Evolutionary conservation across 2,329 filamentous ascomycete genomes (phyloP).

Genomic region (Eutypella sp.): DNA sequence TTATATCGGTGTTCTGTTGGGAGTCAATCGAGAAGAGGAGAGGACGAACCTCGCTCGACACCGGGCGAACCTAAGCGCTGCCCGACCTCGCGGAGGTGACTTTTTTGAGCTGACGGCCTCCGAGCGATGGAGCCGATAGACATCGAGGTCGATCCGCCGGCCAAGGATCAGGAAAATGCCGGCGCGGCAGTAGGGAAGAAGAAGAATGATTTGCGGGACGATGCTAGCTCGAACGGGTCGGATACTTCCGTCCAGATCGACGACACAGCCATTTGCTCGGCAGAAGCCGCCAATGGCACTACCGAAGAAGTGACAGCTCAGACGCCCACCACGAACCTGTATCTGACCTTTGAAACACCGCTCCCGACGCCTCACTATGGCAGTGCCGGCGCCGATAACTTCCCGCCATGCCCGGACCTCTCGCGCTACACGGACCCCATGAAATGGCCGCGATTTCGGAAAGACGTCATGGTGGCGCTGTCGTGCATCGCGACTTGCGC

Average conservation of each 20-base stretch:
- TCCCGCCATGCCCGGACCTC: slow-evolving; percentile 60
- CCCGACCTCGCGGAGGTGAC: too few relatives aligned
- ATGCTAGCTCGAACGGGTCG: neutral
- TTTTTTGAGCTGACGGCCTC: too few relatives aligned
- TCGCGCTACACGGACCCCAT: slow-evolving; percentile 65
- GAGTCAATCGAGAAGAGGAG: too few relatives aligned
- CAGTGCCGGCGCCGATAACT: slow-evolving; percentile 20
- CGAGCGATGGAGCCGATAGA: neutral
- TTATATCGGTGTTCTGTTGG: too few relatives aligned
- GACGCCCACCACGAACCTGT: slow-evolving; percentile 46
- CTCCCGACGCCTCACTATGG: slow-evolving; percentile 40
- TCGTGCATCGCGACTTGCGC: slow-evolving; percentile 72
- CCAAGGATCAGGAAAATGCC: neutral
- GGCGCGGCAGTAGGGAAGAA: neutral
- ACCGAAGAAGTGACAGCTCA: slow-evolving; percentile 1
- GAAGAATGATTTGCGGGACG: too few relatives aligned
- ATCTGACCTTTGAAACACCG: slow-evolving; percentile 57
- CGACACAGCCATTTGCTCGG: neutral
- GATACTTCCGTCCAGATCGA: too few relatives aligned
- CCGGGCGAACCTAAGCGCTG: too few relatives aligned
- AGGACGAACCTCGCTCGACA: too few relatives aligned
- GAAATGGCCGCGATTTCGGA: slow-evolving; percentile 64
- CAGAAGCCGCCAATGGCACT: neutral
- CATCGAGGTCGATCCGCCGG: neutral
- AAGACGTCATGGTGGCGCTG: slow-evolving; percentile 65